phyloP scores from a whole-genome alignment of 805 yeast species.

The Candida alai region DNA sequence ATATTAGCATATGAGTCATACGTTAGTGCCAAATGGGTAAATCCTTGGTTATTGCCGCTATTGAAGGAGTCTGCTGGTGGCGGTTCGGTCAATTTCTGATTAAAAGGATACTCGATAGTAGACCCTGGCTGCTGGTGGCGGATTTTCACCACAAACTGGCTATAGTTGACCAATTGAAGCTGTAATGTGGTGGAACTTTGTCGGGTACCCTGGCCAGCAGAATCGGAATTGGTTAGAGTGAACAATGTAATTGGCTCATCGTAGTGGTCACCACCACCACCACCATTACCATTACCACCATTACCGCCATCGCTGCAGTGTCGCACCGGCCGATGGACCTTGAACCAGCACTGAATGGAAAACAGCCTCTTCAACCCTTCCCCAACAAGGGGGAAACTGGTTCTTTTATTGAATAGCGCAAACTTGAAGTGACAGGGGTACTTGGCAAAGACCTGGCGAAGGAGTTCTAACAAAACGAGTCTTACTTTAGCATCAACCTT shows the following conservation, averaged over 20 bases:
- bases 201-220: slow-evolving; percentile 6
- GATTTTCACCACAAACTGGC: slow-evolving; percentile 29
- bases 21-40: slow-evolving; percentile 29
- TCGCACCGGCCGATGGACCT: slow-evolving; percentile 18
- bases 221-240: slow-evolving; percentile 24
- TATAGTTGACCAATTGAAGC: slow-evolving; percentile 25
- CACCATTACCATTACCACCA: too few species aligned
- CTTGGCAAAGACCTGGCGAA: slow-evolving; percentile 18
- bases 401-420: slow-evolving; percentile 20
- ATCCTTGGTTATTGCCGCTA: slow-evolving; percentile 16
- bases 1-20: slow-evolving; percentile 36
- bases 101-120: slow-evolving; percentile 29
- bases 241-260: slow-evolving; percentile 19
- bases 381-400: slow-evolving; percentile 11
- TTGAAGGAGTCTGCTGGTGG: neutral
- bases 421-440: slow-evolving; percentile 28
- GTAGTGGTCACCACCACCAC: too few species aligned
- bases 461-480: slow-evolving; percentile 18
- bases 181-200: slow-evolving; percentile 21
- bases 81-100: slow-evolving; percentile 16
- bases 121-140: slow-evolving; percentile 20
- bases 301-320: too few species aligned
- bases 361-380: slow-evolving; percentile 18
- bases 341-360: slow-evolving; percentile 41
- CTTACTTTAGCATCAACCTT: slow-evolving; percentile 9